Conservation (phyloP, 2,329 filamentous ascomycete genomes). For the Alternaria viburni region DNA sequence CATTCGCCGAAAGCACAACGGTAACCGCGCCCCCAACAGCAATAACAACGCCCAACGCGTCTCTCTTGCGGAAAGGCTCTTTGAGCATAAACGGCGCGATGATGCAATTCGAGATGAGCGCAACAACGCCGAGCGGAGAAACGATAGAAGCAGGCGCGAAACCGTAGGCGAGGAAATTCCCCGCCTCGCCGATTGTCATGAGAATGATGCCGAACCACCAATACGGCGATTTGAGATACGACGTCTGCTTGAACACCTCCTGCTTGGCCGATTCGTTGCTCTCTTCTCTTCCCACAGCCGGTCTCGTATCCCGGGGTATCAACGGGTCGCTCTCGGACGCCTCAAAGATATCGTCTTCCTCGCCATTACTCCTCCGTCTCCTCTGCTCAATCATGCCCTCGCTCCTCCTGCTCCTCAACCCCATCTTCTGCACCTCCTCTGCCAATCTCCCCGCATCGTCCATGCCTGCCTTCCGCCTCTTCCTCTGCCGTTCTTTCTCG, state of each 20-base stretch:
- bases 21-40: constrained; percentile 88
- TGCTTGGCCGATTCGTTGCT: constrained; percentile 19
- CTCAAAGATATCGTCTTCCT: constrained; percentile 9
- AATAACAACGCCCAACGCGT: constrained; percentile 87
- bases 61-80: constrained; percentile 82
- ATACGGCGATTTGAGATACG: constrained; percentile 87
- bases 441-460: constrained; percentile 33
- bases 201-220: constrained; percentile 96
- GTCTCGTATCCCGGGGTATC: constrained; percentile 17
- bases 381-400: constrained; percentile 3
- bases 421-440: constrained; percentile 35
- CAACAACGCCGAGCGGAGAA: constrained; percentile 94
- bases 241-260: constrained; percentile 61
- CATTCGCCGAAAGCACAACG: constrained; percentile 89
- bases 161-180: constrained; percentile 96
- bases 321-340: constrained; percentile 46
- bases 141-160: constrained; percentile 98
- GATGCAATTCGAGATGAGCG: constrained; percentile 93
- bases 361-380: background rate
- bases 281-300: constrained; percentile 36
- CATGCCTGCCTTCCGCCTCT: constrained; percentile 41
- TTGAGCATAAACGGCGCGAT: constrained; percentile 95
- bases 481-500: constrained; percentile 50
- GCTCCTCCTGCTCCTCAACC: constrained; percentile 5
- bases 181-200: constrained; percentile 91